phyloP scores from a whole-genome alignment of 352 stramenopile genomes.

The Blastocystis sp. region DNA sequence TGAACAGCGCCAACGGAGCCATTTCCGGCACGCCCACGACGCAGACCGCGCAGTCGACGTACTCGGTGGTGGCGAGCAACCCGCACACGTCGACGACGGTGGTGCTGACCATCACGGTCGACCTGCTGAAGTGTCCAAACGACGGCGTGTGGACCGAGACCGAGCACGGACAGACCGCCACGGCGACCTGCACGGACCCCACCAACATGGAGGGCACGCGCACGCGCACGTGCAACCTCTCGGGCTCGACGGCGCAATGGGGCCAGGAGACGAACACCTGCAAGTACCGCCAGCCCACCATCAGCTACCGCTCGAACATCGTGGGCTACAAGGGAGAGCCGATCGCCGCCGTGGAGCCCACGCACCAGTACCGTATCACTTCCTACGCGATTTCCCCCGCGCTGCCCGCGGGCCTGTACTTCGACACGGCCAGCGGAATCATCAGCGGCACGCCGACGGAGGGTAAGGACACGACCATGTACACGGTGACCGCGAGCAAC shows the following conservation, averaged over 20 bases:
- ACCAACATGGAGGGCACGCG: constrained; percentile 45
- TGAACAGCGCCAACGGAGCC: constrained; percentile 17
- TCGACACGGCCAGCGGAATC: background rate
- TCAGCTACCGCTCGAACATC: constrained; percentile 39
- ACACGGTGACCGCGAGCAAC: constrained; percentile 44
- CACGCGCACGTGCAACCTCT: constrained; percentile 24
- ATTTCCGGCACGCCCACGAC: constrained; percentile 47
- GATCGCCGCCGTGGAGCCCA: constrained; percentile 36
- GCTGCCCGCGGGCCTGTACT: constrained; percentile 12
- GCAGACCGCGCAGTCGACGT: background rate
- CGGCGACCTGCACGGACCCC: constrained; percentile 6
- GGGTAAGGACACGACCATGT: background rate
- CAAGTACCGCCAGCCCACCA: constrained; percentile 17
- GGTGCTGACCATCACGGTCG: constrained; percentile 15
- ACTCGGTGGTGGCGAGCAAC: constrained; percentile 1
- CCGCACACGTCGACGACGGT: background rate
- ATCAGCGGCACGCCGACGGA: constrained; percentile 40
- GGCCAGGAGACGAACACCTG: background rate
- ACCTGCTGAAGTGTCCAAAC: constrained; percentile 2
- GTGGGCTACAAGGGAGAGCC: constrained; percentile 38
- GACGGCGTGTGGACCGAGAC: constrained; percentile 41
- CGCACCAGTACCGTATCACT: constrained; percentile 32
- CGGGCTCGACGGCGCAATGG: background rate
- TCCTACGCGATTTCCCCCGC: background rate
- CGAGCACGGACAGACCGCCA: background rate